These are phyloP conservation scores for Trichophyton mentagrophytes DNA, from an alignment of 2,329 filamentous ascomycete genomes.

Conservation along the genomic window DNA sequence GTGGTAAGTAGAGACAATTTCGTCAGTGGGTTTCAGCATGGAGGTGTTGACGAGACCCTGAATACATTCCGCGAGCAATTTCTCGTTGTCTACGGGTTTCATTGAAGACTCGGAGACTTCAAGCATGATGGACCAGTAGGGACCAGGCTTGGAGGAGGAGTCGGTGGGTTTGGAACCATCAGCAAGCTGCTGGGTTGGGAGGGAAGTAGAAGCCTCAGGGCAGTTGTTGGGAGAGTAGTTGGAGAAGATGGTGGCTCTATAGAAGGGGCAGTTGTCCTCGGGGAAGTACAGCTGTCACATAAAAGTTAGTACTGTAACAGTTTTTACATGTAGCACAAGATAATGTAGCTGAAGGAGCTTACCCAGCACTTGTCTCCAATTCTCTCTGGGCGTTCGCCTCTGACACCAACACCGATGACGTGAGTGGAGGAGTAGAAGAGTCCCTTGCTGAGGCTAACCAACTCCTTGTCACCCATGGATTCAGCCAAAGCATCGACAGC, in stretches of 20 bases:
- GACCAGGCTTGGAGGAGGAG: constrained; percentile 59
- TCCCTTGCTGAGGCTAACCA: constrained; percentile 70
- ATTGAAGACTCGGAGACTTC: constrained; percentile 91
- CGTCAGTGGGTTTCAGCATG: constrained; percentile 80
- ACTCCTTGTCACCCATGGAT: constrained; percentile 75
- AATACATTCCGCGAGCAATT: constrained; percentile 78
- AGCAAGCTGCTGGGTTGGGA: constrained; percentile 73
- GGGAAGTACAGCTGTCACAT: constrained; percentile 75
- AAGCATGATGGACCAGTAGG: constrained; percentile 99
- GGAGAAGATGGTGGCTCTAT: constrained; percentile 98
- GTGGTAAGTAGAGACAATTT: constrained; percentile 97
- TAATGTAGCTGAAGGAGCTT: constrained; percentile 23
- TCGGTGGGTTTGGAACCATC: constrained; percentile 70
- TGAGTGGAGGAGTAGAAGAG: constrained; percentile 96
- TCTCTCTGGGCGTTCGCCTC: constrained; percentile 78
- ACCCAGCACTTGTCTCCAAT: constrained; percentile 99
- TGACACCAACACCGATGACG: constrained; percentile 90
- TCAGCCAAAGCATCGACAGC: constrained; percentile 78
- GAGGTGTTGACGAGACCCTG: constrained; percentile 96
- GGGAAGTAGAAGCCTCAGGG: constrained; percentile 66
- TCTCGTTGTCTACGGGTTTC: constrained; percentile 85
- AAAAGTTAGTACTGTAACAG: not conserved
- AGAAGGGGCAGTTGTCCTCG: constrained; percentile 97
- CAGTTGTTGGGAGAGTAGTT: constrained; percentile 99
- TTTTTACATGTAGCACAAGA: not conserved